Base-by-base conservation (phyloP, 768 basidiomycete genomes). In the Leccinellum luteum region DNA sequence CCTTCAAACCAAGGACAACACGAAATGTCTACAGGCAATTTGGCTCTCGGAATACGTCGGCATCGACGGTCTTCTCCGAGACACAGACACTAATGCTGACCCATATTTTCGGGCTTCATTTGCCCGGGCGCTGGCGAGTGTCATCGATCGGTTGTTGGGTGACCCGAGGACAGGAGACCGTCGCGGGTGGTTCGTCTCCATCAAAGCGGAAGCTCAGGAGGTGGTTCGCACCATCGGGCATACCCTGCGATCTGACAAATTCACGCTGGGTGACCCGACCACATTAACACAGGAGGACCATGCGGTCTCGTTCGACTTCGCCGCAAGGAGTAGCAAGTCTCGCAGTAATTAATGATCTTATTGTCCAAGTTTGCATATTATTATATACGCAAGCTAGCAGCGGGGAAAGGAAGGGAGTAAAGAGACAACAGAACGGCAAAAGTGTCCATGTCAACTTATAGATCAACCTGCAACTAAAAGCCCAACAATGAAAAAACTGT, bases 11-110 rank as follows among this genome's bases (percentile, higher is more conserved):
- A 74, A 75, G 23, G 80, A 82, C 58, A 68, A 70, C 14, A 78
- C 79, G 31, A 75, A 84, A 64, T 74, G 83, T 64, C 80, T 82
- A 23, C 86, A 89, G 63, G 81, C 79, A 57, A 63, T 90, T 54
- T 81, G 89, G 35, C 81, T 92, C 6, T 67, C 83, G 8, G 70
- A 78, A 58, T 70, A 79, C 63, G 69, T 85, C 47, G 78, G 80
- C 38, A 69, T 75, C 9, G 74, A 74, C 27, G 57, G 50, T 17
- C 64, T 84, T 27, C 67, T 82, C 19, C 58, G 45, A 45, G 56
- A 60, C 35, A 28, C 61, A 51, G 27, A 45, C 47, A 54, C 68
- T 44, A 59, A 64, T 30, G 54, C 68, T 45, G 59, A 64, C 43
- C 51, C 58, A 2, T 82, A 82, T 66, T 76, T 75, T 68, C 75